Base-by-base conservation (phyloP, 108 stramenopile genomes). In the Nitzschia palea region DNA sequence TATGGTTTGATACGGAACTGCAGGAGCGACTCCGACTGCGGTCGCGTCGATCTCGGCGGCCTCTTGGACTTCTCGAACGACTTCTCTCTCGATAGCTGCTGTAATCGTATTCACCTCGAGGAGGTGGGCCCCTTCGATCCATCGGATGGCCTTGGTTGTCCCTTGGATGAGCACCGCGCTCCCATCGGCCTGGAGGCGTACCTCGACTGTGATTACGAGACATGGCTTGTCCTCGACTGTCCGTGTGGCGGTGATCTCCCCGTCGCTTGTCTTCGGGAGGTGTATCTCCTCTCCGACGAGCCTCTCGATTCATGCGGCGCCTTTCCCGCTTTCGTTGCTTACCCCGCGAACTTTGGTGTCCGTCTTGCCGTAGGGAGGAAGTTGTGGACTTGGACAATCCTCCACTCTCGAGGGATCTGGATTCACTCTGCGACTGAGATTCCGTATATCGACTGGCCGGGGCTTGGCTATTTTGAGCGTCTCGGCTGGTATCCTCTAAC, bases 121-220 rank as follows among this genome's bases (percentile, higher is more conserved):
- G 52, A 1, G 36, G 69, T 29, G 69, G 69, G 9, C 72, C 42
- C 35, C 64, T 52, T 36, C 69, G 33, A 54, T 43, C 32, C n/a
- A 40, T 20, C 32, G 61, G 34, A 17, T 32, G 34, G 31, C 50
- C 40, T n/a, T 20, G n/a, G 33, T 60, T 18, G 30, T 68, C 35
- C 35, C 67, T 17, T 8, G 58, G 36, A 40, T 23, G n/a, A 8
- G 3, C 31, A 2, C 53, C 33, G 14, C 65, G 33, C 55, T 68
- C 68, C 58, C 59, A 70, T 6, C 59, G 48, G 14, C 44, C 69
- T 3, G 9, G 12, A 14, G 14, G 9, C 9, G 40, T 42, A 42
- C 12, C 40, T 42, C 40, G 40, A 9, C 40, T 9, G 40, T 42
- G 12, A 14, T 14, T 42, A 14, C 40, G 40, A 42, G n/a, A n/a